Evolutionary conservation across 2,329 filamentous ascomycete species (phyloP), one percentile per base, ranked within the genome.

Genomic region (Colletotrichum eremochloae): DNA sequence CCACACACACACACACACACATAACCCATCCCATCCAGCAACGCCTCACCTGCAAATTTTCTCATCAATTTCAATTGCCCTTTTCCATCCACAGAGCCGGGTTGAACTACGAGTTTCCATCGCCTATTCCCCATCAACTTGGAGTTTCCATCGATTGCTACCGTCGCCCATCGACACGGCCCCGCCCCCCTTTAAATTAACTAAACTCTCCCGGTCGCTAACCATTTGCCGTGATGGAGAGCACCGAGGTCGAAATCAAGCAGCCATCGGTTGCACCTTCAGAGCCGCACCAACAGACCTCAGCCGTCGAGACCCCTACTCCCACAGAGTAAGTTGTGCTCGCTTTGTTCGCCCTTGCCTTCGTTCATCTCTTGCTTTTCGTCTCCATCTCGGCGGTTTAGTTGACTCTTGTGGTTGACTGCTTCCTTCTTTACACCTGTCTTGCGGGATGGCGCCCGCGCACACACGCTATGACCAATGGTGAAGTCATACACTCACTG

Each of bases 201-300:
- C 65, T 57, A 24, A 63, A 71, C 50, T 63, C 65, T 31, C 46
- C 46, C 46, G n/a, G 52, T 55, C 42, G 42, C 50, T 18, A 46
- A 55, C 69, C 55, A 48, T 38, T 50, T 36, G 33, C 57, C 55
- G 61, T 55, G 52, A 72, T 72, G 70, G 70, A 70, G 67, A 56
- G 66, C 52, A 55, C 53, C 57, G 69, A 71, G 40, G 70, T 70
- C 66, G 70, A 70, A n/a, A 72, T 48, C 42, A 72, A 72, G 70
- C 70, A 72, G 38, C 66, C 66, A 12, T 72, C 70, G 46, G 70
- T 72, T 58, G 66, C 70, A 20, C 70, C 66, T n/a, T 70, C 70
- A 61, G 70, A 72, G 46, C 60, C 58, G 38, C 70, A 38, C 5
- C 70, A 65, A 42, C 66, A 72, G 53, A 70, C 66, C 20, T 61